Base-by-base conservation (phyloP, 2,329 filamentous ascomycete genomes). In the Cadophora malorum region DNA sequence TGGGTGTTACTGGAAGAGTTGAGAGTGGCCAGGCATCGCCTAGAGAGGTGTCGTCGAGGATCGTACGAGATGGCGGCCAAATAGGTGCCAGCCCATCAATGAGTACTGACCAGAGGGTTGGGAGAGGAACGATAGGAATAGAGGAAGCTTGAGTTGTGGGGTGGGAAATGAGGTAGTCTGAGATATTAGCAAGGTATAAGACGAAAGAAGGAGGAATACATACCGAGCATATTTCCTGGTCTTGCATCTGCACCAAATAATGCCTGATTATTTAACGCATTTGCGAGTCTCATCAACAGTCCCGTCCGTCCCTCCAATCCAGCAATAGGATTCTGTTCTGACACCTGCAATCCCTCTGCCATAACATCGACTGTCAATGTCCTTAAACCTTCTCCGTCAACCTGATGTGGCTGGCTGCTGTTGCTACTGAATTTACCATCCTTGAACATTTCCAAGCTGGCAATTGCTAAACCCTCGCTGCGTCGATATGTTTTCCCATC, bases 21-120 rank as follows among this genome's bases (percentile, higher is more conserved):
- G 87, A 89, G 80, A 94, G 97, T 0, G 91, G 92, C 96, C 96
- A 99, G 28, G 96, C 95, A 77, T 99, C 96, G 65, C 96, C 96
- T 19, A 99, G 88, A 0, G 94, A 89, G 33, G 92, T 85, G 1
- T 94, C 94, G 76, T 97, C 93, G 73, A 99, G 91, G 70, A 91
- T 88, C 0, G 95, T 97, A 70, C 95, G 89, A 0, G 92, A 93
- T 0, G 88, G 81, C 0, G 96, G 95, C 96, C 96, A 99, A 78
- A 98, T 96, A 0, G 90, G 86, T 4, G 89, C 87, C 10, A 99
- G 84, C 8, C 94, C 93, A 67, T 93, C 90, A 89, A 97, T 96
- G 12, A 99, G 87, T 0, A 95, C 88, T 70, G 90, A 89, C 96
- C 96, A 99, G 8, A 99, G 84, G 0, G 94, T 95, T 1, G 94